Evolutionary conservation across 192 early-diverging fungal species (phyloP).

Genomic region (Backusella sp.): DNA sequence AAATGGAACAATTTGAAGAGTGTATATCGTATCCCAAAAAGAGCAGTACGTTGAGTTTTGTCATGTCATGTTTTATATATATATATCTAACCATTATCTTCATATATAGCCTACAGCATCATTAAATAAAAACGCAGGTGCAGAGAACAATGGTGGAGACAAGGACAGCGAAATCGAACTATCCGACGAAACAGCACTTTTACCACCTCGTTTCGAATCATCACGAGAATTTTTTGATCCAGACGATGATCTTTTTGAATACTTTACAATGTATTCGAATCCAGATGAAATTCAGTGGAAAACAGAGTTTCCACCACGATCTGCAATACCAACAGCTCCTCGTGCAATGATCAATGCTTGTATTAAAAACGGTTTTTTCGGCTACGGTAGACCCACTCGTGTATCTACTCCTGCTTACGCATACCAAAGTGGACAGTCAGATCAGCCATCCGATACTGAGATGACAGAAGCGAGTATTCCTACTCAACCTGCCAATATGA

Average conservation of each 20-base stretch:
- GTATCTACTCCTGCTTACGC: not conserved
- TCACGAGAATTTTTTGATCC: constrained; percentile 35
- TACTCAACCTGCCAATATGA: not conserved
- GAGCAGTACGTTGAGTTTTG: constrained; percentile 25
- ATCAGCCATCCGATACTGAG: not conserved
- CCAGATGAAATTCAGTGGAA: constrained; percentile 18
- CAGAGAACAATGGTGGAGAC: not conserved
- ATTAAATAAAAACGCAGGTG: not conserved
- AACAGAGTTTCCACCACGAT: constrained; percentile 12
- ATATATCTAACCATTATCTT: not conserved
- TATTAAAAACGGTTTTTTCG: not conserved
- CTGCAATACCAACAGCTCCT: constrained; percentile 29
- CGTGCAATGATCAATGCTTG: constrained; percentile 24
- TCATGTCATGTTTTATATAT: too few relatives aligned
- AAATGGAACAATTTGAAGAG: constrained; percentile 53
- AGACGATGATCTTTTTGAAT: constrained; percentile 31
- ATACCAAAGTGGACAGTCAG: not conserved
- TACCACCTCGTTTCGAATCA: constrained; percentile 16
- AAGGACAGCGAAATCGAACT: not conserved
- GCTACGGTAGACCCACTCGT: not conserved
- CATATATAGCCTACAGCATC: not conserved
- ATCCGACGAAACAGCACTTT: not conserved
- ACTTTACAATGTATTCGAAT: constrained; percentile 16
- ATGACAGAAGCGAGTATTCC: not conserved
- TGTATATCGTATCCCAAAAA: constrained; percentile 58